Conservation (phyloP, 2,329 filamentous ascomycete species). For the Ophiocordyceps camponoti-floridani region DNA sequence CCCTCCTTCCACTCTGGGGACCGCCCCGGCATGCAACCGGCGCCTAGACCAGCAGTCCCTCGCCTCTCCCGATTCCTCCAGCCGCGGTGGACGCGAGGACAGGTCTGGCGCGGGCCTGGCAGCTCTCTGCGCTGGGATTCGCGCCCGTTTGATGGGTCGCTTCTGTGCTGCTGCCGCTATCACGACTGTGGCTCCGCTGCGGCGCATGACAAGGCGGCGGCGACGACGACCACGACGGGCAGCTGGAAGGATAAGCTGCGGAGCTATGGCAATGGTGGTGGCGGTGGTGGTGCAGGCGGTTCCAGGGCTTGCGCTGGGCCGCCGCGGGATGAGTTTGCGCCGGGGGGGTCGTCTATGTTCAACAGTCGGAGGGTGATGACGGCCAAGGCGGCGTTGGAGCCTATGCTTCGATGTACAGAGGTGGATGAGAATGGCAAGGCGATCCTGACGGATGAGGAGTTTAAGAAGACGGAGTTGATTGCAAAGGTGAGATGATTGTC, state of each 20-base stretch:
- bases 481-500: slow-evolving; percentile 46
- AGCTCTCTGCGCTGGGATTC: too few relatives aligned
- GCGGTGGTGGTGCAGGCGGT: too few relatives aligned
- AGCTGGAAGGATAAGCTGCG: neutral
- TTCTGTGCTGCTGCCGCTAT: neutral
- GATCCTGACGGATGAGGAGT: slow-evolving; percentile 83
- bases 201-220: neutral
- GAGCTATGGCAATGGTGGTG: too few relatives aligned
- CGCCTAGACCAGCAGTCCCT: slow-evolving; percentile 20
- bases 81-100: slow-evolving; percentile 19
- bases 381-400: slow-evolving; percentile 65
- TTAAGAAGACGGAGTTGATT: slow-evolving; percentile 94
- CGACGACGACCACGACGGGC: neutral
- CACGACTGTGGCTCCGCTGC: too few relatives aligned
- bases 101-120: too few relatives aligned
- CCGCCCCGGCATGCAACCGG: slow-evolving; percentile 22
- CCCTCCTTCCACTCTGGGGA: too few relatives aligned
- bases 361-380: slow-evolving; percentile 51
- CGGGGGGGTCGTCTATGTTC: slow-evolving; percentile 35
- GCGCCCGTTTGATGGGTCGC: neutral
- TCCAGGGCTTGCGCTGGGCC: too few relatives aligned
- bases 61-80: slow-evolving; percentile 55
- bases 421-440: slow-evolving; percentile 86
- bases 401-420: slow-evolving; percentile 81
- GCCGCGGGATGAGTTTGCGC: slow-evolving; percentile 30